A percentile compares a stretch with the other conserved stretches of the same genome.
Conservation (phyloP, 1,284 basidiomycete genomes). For the Inonotus hispidus region DNA sequence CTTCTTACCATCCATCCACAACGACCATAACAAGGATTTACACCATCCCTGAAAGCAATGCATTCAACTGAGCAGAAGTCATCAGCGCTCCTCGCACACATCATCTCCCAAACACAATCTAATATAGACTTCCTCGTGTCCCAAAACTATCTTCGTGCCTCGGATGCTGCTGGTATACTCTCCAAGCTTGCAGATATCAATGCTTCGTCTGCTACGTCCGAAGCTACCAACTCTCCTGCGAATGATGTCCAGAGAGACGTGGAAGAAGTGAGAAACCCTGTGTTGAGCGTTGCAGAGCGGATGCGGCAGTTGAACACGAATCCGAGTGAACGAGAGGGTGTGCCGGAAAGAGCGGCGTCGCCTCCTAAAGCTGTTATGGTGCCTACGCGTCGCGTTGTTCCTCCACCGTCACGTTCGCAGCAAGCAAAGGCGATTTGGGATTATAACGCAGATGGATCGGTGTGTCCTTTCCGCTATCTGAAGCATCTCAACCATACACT, state of each 20-base stretch:
- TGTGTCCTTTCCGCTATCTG: slow-evolving; percentile 8
- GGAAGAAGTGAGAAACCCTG: background rate
- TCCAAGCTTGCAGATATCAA: slow-evolving; percentile 11
- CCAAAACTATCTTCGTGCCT: slow-evolving; percentile 18
- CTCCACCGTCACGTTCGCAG: background rate
- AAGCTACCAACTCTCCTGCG: background rate
- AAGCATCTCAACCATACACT: background rate
- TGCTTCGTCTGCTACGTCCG: background rate
- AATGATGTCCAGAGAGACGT: background rate
- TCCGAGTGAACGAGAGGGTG: background rate
- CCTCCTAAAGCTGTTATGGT: slow-evolving; percentile 13
- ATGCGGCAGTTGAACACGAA: slow-evolving; percentile 3
- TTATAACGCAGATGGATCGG: slow-evolving; percentile 22
- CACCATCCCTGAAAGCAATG: background rate
- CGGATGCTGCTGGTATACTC: slow-evolving; percentile 17
- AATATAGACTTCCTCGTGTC: slow-evolving; percentile 21
- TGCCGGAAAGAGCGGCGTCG: slow-evolving; percentile 8
- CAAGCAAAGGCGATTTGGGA: slow-evolving; percentile 25
- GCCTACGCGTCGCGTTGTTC: slow-evolving; percentile 1
- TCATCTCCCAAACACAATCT: slow-evolving; percentile 17
- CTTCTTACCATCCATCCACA: background rate
- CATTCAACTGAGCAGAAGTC: background rate
- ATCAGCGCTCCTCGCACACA: slow-evolving; percentile 14
- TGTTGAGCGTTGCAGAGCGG: slow-evolving; percentile 9
- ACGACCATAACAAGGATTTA: background rate